Base-by-base conservation (phyloP, 331 rosid species). In the Telfairia occidentalis region DNA sequence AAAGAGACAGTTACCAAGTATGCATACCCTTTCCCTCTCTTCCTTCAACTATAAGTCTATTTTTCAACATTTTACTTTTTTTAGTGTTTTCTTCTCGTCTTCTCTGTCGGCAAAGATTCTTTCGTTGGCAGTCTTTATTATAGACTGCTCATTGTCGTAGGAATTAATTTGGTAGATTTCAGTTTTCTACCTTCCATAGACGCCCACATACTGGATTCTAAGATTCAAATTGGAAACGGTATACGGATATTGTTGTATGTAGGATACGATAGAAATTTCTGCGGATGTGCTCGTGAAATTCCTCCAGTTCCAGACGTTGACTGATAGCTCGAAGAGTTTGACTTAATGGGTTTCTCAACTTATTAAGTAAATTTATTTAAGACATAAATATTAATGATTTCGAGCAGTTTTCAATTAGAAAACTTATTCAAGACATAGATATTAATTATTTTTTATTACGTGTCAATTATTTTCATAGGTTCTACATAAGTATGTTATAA, bases 1-100 rank as follows among this genome's bases (percentile, higher is more conserved):
- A 95, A 95, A 71, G 99, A 95, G 85, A 73, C 88, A 77, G 99
- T 95, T 85, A 85, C 93, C 85, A 90, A 92, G 99, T 95, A 84
- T 35, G 21, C 15, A 5, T 43, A 16, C 58, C 63, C 71, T 21
- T 30, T 13, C 66, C 72, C 15, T 23, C 57, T 29, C 24, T 67
- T 28, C 23, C 49, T 12, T 34, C 70, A 8, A 61, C 70, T 8
- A 15, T 4, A 60, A 60, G 24, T 60, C 43, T 16, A 7, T 37
- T 3, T 3, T 2, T 61, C 30, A 3, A 60, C 48, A 2, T 63
- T 35, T 34, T 29, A 8, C 10, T 19, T 10, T 38, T 0, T 65
- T 10, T 0, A 9, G 30, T 19, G 49, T 23, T 3, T 35, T 61
- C 8, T 21, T 34, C 4, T 34, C 13, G 24, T 37, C 5, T 30